Evolutionary conservation across 75 land plant species (phyloP).

Genomic region (Pinus taeda): DNA sequence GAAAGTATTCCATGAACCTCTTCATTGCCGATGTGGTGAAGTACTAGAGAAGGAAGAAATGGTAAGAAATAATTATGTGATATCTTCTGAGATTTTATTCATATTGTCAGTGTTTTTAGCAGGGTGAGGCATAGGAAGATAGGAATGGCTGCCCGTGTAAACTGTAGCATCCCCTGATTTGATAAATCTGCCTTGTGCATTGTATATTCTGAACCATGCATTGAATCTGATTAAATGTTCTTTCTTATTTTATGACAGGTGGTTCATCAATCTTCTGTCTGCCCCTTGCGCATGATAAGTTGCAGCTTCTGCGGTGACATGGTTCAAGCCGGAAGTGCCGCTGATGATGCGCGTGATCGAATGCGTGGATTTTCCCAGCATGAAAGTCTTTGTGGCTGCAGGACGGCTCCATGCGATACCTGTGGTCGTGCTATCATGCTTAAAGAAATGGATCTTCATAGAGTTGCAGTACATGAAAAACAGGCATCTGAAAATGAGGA

Average conservation of each 20-base stretch:
- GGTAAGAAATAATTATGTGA: slow-evolving; percentile 39
- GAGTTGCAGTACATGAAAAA: slow-evolving; percentile 73
- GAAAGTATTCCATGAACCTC: slow-evolving; percentile 92
- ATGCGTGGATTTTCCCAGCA: slow-evolving; percentile 80
- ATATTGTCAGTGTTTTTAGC: neutral
- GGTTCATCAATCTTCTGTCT: slow-evolving; percentile 67
- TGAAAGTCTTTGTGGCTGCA: slow-evolving; percentile 90
- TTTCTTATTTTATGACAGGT: slow-evolving; percentile 49
- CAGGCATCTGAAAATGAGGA: slow-evolving; percentile 5
- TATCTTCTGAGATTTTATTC: slow-evolving; percentile 6
- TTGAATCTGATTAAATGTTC: neutral
- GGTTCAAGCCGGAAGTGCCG: slow-evolving; percentile 79
- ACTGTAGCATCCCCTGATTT: neutral
- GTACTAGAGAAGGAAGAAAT: slow-evolving; percentile 83
- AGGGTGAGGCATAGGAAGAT: neutral
- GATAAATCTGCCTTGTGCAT: neutral
- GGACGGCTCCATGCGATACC: slow-evolving; percentile 84
- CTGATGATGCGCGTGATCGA: slow-evolving; percentile 65
- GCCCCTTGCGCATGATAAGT: slow-evolving; percentile 70
- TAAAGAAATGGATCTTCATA: slow-evolving; percentile 94
- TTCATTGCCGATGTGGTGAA: slow-evolving; percentile 71
- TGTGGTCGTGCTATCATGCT: slow-evolving; percentile 95
- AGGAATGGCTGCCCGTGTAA: neutral
- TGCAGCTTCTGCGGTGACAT: slow-evolving; percentile 95
- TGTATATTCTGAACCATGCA: neutral